Conservation (phyloP, 2,329 filamentous ascomycete genomes). For the Stenocarpella maydis region DNA sequence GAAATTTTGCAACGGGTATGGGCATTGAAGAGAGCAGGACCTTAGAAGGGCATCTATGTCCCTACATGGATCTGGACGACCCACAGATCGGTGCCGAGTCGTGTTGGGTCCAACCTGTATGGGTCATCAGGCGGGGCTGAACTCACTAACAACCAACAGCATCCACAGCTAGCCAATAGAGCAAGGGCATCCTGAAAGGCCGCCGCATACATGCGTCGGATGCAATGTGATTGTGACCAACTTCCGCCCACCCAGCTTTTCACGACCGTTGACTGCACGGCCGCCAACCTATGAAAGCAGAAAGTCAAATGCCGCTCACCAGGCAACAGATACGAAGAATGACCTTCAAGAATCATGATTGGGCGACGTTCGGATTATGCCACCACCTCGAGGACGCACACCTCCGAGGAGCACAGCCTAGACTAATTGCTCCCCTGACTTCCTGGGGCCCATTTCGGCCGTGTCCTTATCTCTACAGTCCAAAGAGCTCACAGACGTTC, state of each 20-base stretch:
- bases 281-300: too few relatives aligned
- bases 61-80: too few relatives aligned
- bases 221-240: not conserved
- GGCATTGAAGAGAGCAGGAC: too few relatives aligned
- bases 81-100: too few relatives aligned
- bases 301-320: not conserved
- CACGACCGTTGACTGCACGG: too few relatives aligned
- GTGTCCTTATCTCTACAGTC: too few relatives aligned
- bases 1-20: too few relatives aligned
- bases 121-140: not conserved
- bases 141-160: slow-evolving; percentile 16
- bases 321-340: not conserved
- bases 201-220: not conserved
- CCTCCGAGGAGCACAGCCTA: too few relatives aligned
- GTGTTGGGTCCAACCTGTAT: not conserved
- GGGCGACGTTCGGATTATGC: not conserved
- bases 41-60: too few relatives aligned
- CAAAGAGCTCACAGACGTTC: not conserved
- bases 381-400: not conserved
- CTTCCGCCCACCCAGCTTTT: too few relatives aligned
- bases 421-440: not conserved
- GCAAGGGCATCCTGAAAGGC: not conserved
- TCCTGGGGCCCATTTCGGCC: not conserved
- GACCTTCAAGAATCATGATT: not conserved
- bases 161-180: not conserved